Evolutionary conservation across 768 basidiomycete species (phyloP), one percentile per base, ranked within the genome.

Genomic region (Lactarius sp.): DNA sequence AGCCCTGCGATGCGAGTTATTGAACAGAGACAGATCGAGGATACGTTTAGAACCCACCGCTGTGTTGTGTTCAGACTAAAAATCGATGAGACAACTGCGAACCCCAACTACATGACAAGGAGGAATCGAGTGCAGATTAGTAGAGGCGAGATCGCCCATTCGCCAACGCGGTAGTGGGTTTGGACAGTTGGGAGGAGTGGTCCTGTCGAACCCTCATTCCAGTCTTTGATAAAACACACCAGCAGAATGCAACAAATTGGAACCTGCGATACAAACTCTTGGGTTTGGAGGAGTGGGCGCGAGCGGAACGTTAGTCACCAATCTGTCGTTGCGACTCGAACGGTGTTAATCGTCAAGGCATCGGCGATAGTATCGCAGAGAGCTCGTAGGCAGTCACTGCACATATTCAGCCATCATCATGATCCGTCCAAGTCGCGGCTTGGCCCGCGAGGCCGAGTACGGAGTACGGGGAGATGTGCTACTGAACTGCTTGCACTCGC

Each of bases 31-130:
- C 9, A 46, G 6, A 46, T 18, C 16, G n/a, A 6, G 44, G 7
- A 46, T n/a, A 1, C 18, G 9, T 18, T 20, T 20, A 18, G 20
- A 20, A 47, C 7, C 9, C 20, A 47, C n/a, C 46, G 18, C n/a
- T 33, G 54, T 61, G 18, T 56, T 33, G 54, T 61, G 18, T 56
- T 66, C 46, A 20, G 42, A 6, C 66, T 57, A 53, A 66, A 70
- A 20, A 70, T 68, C 20, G 65, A 50, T 2, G 70, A 66, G 7
- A 70, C 67, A 46, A 60, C 61, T 4, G 59, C 60, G 41, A 62
- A 68, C 36, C 62, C 56, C 41, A 68, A 27, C 65, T 68, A 54
- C 22, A 33, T 7, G 44, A 18, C 3, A n/a, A 41, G 14, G 14
- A 41, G 13, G 5, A 41, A 14, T 41, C 22, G 22, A 27, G 22